These are phyloP conservation scores for Carex pumila DNA, from an alignment of 176 grass and related monocot genomes.

Conservation along the genomic window DNA sequence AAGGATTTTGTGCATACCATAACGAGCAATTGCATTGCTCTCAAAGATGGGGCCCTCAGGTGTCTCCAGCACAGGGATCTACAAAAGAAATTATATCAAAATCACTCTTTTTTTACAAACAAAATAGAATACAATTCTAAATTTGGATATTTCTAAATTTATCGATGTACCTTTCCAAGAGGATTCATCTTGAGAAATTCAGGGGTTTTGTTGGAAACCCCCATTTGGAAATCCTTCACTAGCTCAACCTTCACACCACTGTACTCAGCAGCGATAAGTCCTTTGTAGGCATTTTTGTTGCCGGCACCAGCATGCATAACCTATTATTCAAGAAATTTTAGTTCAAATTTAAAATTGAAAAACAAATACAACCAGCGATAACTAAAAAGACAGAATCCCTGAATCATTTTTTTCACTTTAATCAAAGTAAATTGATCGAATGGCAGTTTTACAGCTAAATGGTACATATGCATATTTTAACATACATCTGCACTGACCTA, in stretches of 20 bases:
- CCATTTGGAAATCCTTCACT: constrained; percentile 71
- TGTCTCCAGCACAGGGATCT: constrained; percentile 84
- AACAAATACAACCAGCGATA: background rate
- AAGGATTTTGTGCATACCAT: constrained; percentile 30
- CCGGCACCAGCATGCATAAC: background rate
- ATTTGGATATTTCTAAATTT: background rate
- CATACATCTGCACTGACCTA: background rate
- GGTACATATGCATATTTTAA: background rate
- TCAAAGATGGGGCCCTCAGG: constrained; percentile 67
- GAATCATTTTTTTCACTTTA: background rate
- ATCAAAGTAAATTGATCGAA: background rate
- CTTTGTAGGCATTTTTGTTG: constrained; percentile 80
- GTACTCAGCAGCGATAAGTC: constrained; percentile 71
- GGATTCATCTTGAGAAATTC: constrained; percentile 85
- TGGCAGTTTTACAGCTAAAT: background rate
- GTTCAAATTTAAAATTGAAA: background rate
- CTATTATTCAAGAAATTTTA: background rate
- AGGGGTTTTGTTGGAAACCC: constrained; percentile 66
- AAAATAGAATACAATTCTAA: background rate
- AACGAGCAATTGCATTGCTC: constrained; percentile 77
- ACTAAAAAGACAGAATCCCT: background rate
- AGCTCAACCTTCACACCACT: constrained; percentile 49
- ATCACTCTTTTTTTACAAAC: background rate
- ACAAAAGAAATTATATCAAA: background rate
- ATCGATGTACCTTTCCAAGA: constrained; percentile 49